Conservation (phyloP, 495 filamentous ascomycete genomes). For the Coniosporium apollinis region DNA sequence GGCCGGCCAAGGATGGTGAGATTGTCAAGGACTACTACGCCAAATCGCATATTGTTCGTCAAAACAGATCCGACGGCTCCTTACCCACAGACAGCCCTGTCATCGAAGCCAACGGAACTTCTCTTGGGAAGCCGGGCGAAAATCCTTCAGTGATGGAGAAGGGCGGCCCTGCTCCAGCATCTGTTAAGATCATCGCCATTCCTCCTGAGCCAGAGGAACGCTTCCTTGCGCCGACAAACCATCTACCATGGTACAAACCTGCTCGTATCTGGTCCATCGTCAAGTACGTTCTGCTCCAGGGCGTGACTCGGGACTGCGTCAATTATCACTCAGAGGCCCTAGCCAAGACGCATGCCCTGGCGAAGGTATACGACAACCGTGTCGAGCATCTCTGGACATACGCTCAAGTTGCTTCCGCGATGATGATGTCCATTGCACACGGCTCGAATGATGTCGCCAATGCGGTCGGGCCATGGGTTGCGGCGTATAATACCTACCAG, state of each 20-base stretch:
- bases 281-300: constrained; percentile 10
- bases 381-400: constrained; percentile 64
- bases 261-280: constrained; percentile 5
- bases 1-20: constrained; percentile 9
- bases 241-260: not conserved
- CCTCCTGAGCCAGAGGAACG: constrained; percentile 5
- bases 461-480: constrained; percentile 57
- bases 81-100: constrained; percentile 13
- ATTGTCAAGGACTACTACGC: constrained; percentile 40
- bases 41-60: no score
- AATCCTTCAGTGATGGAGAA: not conserved
- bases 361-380: constrained; percentile 53
- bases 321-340: constrained; percentile 11
- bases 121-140: constrained; percentile 7
- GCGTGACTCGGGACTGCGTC: constrained; percentile 15
- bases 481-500: constrained; percentile 50
- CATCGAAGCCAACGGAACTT: constrained; percentile 9
- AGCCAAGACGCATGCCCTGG: constrained; percentile 34
- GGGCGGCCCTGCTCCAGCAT: no score
- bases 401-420: constrained; percentile 57
- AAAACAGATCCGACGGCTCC: constrained; percentile 14
- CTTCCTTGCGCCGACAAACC: constrained; percentile 1
- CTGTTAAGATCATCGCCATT: no score
- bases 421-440: constrained; percentile 61
- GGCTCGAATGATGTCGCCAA: constrained; percentile 69